Evolutionary conservation across 176 grass and related monocot genomes (phyloP).

Genomic region (Hordeum marinum): DNA sequence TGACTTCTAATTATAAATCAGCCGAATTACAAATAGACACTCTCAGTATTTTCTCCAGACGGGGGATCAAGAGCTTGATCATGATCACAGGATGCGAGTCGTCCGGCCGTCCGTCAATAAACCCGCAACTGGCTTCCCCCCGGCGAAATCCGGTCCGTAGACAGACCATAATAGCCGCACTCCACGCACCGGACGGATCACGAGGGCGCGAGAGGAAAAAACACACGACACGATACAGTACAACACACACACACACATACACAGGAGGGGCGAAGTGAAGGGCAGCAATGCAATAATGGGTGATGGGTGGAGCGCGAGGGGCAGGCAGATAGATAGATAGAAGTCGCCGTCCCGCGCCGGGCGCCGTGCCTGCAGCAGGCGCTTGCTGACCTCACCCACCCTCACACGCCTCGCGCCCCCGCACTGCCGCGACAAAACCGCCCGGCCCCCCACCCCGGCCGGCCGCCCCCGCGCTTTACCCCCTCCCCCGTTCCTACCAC

Average conservation of each 20-base stretch:
- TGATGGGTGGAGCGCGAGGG: not conserved
- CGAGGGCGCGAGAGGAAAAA: not conserved
- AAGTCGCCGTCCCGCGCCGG: conserved; percentile 32
- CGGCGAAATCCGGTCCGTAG: not conserved
- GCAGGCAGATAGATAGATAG: not conserved
- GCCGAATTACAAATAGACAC: too few species aligned
- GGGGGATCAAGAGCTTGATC: too few species aligned
- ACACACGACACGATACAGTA: not conserved
- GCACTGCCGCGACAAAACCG: conserved; percentile 23
- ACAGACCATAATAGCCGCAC: not conserved
- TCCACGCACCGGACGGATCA: conserved; percentile 1
- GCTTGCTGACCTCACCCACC: conserved; percentile 32
- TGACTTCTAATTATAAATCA: too few species aligned
- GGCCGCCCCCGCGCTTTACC: conserved; percentile 35
- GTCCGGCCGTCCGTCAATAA: not conserved
- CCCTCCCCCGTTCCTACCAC: conserved; percentile 25
- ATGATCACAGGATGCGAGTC: too few species aligned
- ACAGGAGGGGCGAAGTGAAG: not conserved
- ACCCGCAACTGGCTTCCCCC: not conserved
- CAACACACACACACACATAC: not conserved
- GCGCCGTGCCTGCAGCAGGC: conserved; percentile 19
- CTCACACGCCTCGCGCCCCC: conserved; percentile 5
- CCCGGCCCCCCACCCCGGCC: not conserved
- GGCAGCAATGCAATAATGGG: conserved; percentile 23
- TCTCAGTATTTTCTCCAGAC: too few species aligned